A percentile compares a stretch with the other conserved stretches of the same genome.
Conservation (phyloP, 2,329 filamentous ascomycete species). For the Trichoderma breve region DNA sequence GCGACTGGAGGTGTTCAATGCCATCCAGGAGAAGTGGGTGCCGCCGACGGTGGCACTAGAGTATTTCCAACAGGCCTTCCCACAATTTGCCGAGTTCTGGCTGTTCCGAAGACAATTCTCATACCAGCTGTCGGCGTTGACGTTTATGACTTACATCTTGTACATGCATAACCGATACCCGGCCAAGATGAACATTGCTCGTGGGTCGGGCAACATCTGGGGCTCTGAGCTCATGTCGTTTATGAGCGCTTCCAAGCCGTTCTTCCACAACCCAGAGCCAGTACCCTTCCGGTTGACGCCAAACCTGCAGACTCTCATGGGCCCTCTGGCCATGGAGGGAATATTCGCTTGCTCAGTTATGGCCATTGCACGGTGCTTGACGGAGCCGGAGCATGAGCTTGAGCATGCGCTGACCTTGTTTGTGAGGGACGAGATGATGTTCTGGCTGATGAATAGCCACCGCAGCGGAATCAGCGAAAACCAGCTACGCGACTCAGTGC, state of each 20-base stretch:
- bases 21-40: constrained; percentile 92
- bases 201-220: constrained; percentile 90
- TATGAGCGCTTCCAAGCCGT: constrained; percentile 78
- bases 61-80: constrained; percentile 86
- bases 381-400: constrained; percentile 85
- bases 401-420: constrained; percentile 93
- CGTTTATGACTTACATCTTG: constrained; percentile 98
- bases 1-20: constrained; percentile 85
- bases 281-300: constrained; percentile 97
- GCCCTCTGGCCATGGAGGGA: constrained; percentile 90
- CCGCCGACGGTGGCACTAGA: constrained; percentile 77
- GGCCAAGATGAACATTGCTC: constrained; percentile 89
- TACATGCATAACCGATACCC: constrained; percentile 96
- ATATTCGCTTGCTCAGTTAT: constrained; percentile 95
- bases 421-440: constrained; percentile 96
- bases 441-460: constrained; percentile 85
- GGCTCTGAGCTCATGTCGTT: constrained; percentile 89
- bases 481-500: constrained; percentile 74
- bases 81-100: constrained; percentile 93
- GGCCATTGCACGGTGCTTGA: constrained; percentile 92
- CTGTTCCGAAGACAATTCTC: constrained; percentile 96
- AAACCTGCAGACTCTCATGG: constrained; percentile 94
- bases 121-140: constrained; percentile 90
- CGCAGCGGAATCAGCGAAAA: constrained; percentile 56
- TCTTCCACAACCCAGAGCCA: constrained; percentile 92